Evolutionary conservation across 306 rosid species (phyloP), one percentile per base, ranked within the genome.

Genomic region (Boehmeria nivea): DNA sequence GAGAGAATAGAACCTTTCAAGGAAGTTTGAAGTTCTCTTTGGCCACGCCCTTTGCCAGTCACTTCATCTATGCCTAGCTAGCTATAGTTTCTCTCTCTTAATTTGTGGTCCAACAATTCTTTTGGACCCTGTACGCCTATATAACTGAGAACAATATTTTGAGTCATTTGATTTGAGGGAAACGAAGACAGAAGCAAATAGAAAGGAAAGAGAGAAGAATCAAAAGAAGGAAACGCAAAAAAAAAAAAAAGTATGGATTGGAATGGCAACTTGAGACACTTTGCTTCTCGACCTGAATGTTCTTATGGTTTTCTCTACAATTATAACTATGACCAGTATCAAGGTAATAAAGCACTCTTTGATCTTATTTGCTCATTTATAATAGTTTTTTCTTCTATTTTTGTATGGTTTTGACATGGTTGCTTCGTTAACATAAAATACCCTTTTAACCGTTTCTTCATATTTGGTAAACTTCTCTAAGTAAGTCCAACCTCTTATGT

Each of bases 231-330:
- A 27, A 66, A 60, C 72, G 52, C 28, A 45, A 39, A 47, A 21
- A 59, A 19, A 39, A 28, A 39, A 40, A 2, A 47, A 38, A 59
- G 64, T 26, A 89, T 90, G 98, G 98, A 87, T 57, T 84, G 91
- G 94, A 82, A 78, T 73, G 76, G 80, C 47, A 77, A 70, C 72
- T 70, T 78, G 50, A 80, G 79, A 67, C 76, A 73, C 61, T 81
- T 78, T 72, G 76, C 66, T 74, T 79, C 91, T 72, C 76, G 51
- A 31, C 65, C 83, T 24, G 90, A 82, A 13, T 75, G 84, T 64
- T 83, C 95, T 58, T 74, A 78, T 43, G 79, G 80, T 71, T 82
- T 90, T 65, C 87, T 82, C 76, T 76, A 63, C 95, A 77, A 79
- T 87, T 72, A 64, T 52, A 80, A 60, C 79, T 81, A 72, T 53